Conservation (phyloP, 176 grass and related monocot genomes). For the Elaeis guineensis region DNA sequence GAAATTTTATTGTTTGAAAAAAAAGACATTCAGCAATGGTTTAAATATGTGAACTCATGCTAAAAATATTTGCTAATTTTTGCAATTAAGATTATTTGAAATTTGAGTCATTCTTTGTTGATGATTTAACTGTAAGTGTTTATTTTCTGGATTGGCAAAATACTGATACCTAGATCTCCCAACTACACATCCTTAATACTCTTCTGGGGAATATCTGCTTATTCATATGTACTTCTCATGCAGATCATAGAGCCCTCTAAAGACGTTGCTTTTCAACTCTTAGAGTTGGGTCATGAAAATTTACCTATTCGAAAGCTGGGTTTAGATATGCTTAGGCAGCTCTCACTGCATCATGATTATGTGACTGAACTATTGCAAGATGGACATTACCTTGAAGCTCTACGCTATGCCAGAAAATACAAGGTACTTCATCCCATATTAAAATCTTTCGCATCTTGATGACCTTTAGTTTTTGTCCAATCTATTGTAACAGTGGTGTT, state of each 20-base stretch:
- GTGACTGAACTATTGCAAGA: slow-evolving; percentile 63
- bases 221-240: background rate
- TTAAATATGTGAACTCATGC: too few species aligned
- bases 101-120: too few species aligned
- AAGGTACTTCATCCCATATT: slow-evolving; percentile 34
- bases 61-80: too few species aligned
- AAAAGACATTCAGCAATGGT: too few species aligned
- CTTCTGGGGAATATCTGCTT: background rate
- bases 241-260: slow-evolving; percentile 94
- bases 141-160: too few species aligned
- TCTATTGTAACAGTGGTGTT: background rate
- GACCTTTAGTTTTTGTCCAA: background rate
- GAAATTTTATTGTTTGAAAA: too few species aligned
- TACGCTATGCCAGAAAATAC: slow-evolving; percentile 79
- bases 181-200: too few species aligned
- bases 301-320: slow-evolving; percentile 54
- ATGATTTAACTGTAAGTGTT: too few species aligned
- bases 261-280: slow-evolving; percentile 81
- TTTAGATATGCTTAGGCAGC: slow-evolving; percentile 75
- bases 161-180: background rate
- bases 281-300: slow-evolving; percentile 56
- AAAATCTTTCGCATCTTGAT: background rate
- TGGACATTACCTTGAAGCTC: slow-evolving; percentile 75
- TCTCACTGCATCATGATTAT: slow-evolving; percentile 75
- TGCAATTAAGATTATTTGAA: too few species aligned